phyloP scores from a whole-genome alignment of 371 early-diverging fungal species.

The Mucor circinelloides region DNA sequence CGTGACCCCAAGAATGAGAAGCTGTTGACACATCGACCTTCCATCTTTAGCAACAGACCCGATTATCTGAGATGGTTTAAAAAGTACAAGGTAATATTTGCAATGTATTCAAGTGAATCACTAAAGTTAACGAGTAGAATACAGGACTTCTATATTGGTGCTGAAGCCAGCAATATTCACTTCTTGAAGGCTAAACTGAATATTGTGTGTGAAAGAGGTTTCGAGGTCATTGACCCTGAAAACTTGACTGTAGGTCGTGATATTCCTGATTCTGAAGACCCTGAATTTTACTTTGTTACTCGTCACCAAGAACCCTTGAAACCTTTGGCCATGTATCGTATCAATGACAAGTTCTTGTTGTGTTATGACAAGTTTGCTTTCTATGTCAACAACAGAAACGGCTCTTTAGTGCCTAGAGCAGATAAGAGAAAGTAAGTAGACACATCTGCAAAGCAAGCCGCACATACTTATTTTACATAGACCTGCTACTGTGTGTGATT shows the following conservation, averaged over 20 bases:
- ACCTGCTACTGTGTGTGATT: conserved; percentile 48
- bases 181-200: conserved; percentile 76
- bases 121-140: neutral
- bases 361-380: conserved; percentile 95
- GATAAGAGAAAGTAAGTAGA: conserved; percentile 36
- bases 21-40: conserved; percentile 21
- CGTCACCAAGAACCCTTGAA: conserved; percentile 70
- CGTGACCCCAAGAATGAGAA: conserved; percentile 44
- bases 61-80: conserved; percentile 37
- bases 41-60: conserved; percentile 31
- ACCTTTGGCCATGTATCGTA: conserved; percentile 87
- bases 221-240: conserved; percentile 84
- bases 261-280: conserved; percentile 78
- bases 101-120: neutral
- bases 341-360: conserved; percentile 72
- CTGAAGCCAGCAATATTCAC: conserved; percentile 76
- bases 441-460: neutral
- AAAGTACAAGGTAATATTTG: conserved; percentile 28
- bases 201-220: conserved; percentile 84
- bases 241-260: conserved; percentile 65
- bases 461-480: conserved; percentile 11
- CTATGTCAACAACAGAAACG: conserved; percentile 79
- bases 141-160: conserved; percentile 83
- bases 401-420: conserved; percentile 42
- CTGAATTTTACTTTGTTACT: conserved; percentile 79